Evolutionary conservation across 345 rosid genomes (phyloP), one percentile per base, ranked within the genome.

Genomic region (Bruguiera gymnorhiza): DNA sequence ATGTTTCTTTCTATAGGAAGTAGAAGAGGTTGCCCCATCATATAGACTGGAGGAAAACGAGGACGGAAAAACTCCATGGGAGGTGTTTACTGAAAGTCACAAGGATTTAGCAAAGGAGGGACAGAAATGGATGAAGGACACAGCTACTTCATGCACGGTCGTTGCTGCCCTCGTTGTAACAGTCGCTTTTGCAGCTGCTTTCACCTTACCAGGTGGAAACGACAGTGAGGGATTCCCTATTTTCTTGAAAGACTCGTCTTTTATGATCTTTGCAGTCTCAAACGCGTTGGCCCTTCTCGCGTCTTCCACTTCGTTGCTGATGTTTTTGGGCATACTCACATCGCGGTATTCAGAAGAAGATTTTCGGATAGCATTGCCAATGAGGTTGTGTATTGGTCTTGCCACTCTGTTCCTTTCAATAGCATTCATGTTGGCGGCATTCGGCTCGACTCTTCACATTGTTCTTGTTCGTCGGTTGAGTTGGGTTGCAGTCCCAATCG

Each of bases 321-420:
- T 71, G 53, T 64, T 71, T 31, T 4, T 64, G 30, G 36, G 69
- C n/a, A 26, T 70, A n/a, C 61, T 70, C 21, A 53, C 59, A 9
- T 70, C 62, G 4, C 13, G 27, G 0, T 36, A 37, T 20, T 50
- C 3, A 50, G n/a, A 50, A 50, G 54, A 55, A 18, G 63, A 71
- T 39, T 64, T 64, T 39, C 37, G 13, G 6, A 63, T 16, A 32
- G 55, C 48, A 1, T 56, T 64, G 21, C 37, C 72, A 2, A 11
- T 18, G 6, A 24, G 51, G 27, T 18, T 70, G 37, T 31, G 36
- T 0, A 8, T 32, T 32, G 73, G 67, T 3, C 60, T 62, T 4
- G 4, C 16, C 3, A 4, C 73, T 31, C 23, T 23, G 23, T 23
- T 23, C 23, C 23, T 23, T 23, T 23, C 23, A 23, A 23, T 23